These are phyloP conservation scores for Roridomyces roridus DNA, from an alignment of 768 basidiomycete species.

Conservation along the genomic window DNA sequence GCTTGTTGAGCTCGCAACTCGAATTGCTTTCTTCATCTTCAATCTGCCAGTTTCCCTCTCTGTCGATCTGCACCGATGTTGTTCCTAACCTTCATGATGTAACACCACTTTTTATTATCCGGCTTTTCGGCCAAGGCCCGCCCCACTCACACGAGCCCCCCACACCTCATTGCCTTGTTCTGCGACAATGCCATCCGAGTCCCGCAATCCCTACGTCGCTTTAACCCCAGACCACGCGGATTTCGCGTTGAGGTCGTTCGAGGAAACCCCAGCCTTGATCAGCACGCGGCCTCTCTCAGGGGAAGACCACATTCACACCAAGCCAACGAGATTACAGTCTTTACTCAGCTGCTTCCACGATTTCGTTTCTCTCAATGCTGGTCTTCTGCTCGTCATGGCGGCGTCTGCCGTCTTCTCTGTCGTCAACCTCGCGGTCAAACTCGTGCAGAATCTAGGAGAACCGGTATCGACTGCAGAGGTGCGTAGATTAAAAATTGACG, in stretches of 20 bases:
- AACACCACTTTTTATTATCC: too few species aligned
- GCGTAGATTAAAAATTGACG: slow-evolving; percentile 11
- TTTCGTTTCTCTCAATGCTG: slow-evolving; percentile 47
- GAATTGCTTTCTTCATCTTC: too few species aligned
- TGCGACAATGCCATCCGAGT: slow-evolving; percentile 12
- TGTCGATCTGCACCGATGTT: too few species aligned
- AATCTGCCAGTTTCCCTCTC: too few species aligned
- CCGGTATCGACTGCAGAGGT: slow-evolving; percentile 67
- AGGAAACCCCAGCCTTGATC: not conserved
- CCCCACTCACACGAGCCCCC: too few species aligned
- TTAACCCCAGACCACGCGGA: slow-evolving; percentile 22
- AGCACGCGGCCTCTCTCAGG: not conserved
- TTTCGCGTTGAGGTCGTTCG: slow-evolving; percentile 4
- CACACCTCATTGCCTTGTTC: not conserved
- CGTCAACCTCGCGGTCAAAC: slow-evolving; percentile 71
- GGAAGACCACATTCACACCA: not conserved
- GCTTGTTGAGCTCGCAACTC: too few species aligned
- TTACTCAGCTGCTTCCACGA: slow-evolving; percentile 3
- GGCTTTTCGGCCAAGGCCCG: too few species aligned
- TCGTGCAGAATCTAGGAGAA: slow-evolving; percentile 59
- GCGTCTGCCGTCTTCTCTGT: slow-evolving; percentile 65
- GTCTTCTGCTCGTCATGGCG: slow-evolving; percentile 62
- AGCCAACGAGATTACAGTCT: not conserved
- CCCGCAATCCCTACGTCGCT: slow-evolving; percentile 17
- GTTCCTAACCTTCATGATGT: too few species aligned